Evolutionary conservation across 176 grass and related monocot species (phyloP), one percentile per base, ranked within the genome.

Genomic region (Carex scoparia): DNA sequence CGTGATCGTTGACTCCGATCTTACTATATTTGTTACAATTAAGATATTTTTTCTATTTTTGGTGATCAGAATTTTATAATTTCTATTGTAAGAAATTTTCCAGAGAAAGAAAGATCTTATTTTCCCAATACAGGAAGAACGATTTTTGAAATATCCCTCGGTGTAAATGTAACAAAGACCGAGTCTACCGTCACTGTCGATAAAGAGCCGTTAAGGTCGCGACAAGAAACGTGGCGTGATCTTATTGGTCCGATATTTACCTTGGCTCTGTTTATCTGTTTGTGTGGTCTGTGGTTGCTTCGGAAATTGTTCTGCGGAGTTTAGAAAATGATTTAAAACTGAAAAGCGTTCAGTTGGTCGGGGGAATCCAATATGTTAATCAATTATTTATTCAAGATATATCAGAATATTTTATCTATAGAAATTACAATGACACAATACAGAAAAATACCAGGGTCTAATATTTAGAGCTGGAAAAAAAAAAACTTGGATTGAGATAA

Each of bases 311-410:
- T 23, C 7, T 3, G 6, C 19, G n/a, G 68, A 72, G 31, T 72
- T 72, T 72, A 18, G 19, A 77, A 51, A 76, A 51, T 16, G 18
- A 76, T 23, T 9, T 74, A 74, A 38, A 49, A 44, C 33, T 69
- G 15, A 73, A 78, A 78, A 54, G 73, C 73, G 44, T 56, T 10
- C 10, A 51, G 73, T 64, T 78, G 70, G 73, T 78, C 73, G 73
- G 73, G 23, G 27, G 46, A 51, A 51, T 51, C 48, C 7, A 76
- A 23, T 76, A 76, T 51, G 28, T 76, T 42, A 76, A 18, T 46
- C 0, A 76, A 76, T 48, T 23, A 18, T 76, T 51, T 76, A 46
- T 23, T 70, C 30, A 40, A 40, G 0, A 40, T 40, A 40, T 40
- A 40, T 40, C 38, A 40, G 0, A 40, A 6, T 40, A 0, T 40